These are phyloP conservation scores for Harrya chromipes DNA, from an alignment of 768 basidiomycete species.

Conservation along the genomic window DNA sequence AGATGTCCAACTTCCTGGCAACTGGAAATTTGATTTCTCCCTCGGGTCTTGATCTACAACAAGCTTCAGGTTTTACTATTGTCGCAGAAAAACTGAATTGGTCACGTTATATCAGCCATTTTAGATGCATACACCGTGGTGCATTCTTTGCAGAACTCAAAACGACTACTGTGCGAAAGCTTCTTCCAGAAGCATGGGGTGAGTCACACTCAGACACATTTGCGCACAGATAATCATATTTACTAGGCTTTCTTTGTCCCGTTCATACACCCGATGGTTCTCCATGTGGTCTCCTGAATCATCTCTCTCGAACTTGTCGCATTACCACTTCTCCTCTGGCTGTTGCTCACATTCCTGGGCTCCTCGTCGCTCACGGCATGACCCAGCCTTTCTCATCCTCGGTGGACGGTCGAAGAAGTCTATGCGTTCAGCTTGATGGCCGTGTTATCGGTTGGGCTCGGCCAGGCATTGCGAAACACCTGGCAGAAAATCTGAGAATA, in stretches of 20 bases:
- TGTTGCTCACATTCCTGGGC: constrained; percentile 73
- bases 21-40: constrained; percentile 96
- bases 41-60: constrained; percentile 93
- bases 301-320: constrained; percentile 90
- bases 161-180: constrained; percentile 94
- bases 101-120: constrained; percentile 97
- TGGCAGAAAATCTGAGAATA: constrained; percentile 82
- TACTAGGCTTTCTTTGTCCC: constrained; percentile 89
- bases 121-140: constrained; percentile 96
- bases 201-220: constrained; percentile 16
- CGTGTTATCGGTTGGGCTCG: constrained; percentile 92
- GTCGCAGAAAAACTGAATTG: constrained; percentile 99
- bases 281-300: constrained; percentile 96
- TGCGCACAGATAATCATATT: constrained; percentile 5
- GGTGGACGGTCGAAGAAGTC: constrained; percentile 76
- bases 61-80: constrained; percentile 98
- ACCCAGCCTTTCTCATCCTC: constrained; percentile 80
- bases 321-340: constrained; percentile 77
- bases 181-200: constrained; percentile 99
- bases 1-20: constrained; percentile 91
- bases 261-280: constrained; percentile 99
- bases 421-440: constrained; percentile 95
- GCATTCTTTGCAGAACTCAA: constrained; percentile 99
- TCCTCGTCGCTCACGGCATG: constrained; percentile 91
- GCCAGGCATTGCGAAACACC: constrained; percentile 64